Percentiles rank a stretch among this genome's conserved stretches.
These are phyloP conservation scores for Coemansia sp. DNA, from an alignment of 192 early-diverging fungal species.

Conservation along the genomic window DNA sequence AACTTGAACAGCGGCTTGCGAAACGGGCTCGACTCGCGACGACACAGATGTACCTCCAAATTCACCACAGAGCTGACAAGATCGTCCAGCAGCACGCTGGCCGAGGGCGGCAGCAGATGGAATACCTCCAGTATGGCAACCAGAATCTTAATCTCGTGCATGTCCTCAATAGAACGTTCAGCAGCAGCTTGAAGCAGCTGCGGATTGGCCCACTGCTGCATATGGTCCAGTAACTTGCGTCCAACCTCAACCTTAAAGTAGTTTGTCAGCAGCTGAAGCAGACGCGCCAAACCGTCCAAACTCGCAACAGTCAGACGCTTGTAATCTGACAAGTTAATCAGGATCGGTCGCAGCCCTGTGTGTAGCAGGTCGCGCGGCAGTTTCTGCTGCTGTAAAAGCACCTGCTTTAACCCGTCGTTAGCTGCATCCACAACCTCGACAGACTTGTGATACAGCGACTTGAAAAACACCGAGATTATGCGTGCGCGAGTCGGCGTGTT, in stretches of 20 bases:
- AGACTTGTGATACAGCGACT: conserved; percentile 92
- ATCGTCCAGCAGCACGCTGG: conserved; percentile 89
- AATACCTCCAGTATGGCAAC: conserved; percentile 94
- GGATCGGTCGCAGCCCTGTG: conserved; percentile 91
- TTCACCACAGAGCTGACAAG: conserved; percentile 84
- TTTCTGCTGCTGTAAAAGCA: conserved; percentile 61
- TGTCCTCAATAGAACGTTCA: conserved; percentile 80
- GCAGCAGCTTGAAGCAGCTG: conserved; percentile 77
- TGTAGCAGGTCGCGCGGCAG: conserved; percentile 94
- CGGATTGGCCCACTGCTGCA: conserved; percentile 90
- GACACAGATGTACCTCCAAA: conserved; percentile 78
- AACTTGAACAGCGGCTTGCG: conserved; percentile 85
- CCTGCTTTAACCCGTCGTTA: conserved; percentile 85
- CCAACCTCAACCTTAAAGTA: conserved; percentile 99
- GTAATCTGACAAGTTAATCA: conserved; percentile 93
- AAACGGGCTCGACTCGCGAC: conserved; percentile 92
- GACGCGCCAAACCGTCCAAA: conserved; percentile 89
- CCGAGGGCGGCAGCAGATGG: conserved; percentile 85
- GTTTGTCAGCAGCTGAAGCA: conserved; percentile 90
- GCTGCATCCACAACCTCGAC: conserved; percentile 94
- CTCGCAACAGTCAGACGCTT: conserved; percentile 89
- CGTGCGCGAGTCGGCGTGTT: conserved; percentile 79
- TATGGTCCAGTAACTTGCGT: conserved; percentile 95
- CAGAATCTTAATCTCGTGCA: conserved; percentile 91
- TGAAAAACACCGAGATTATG: conserved; percentile 98